Conservation (phyloP, 2,329 filamentous ascomycete species). For the Exophiala phaeomuriformis region DNA sequence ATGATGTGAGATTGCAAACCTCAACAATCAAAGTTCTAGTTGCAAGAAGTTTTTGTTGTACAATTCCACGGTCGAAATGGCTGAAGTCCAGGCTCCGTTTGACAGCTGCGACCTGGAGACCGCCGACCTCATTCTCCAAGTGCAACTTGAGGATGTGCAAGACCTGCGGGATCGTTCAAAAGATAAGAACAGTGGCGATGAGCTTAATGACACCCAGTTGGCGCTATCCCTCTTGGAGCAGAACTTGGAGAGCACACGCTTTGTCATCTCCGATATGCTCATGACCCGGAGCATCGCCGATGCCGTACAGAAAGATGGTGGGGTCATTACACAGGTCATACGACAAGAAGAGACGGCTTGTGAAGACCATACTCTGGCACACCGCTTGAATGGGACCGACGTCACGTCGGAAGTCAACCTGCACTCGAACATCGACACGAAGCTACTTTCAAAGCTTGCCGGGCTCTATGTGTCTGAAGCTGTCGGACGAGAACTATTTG, state of each 20-base stretch:
- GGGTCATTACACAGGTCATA: slow-evolving; percentile 1
- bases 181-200: slow-evolving; percentile 18
- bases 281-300: slow-evolving; percentile 27
- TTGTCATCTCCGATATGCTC: slow-evolving; percentile 15
- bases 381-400: neutral
- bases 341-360: slow-evolving; percentile 10
- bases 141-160: slow-evolving; percentile 25
- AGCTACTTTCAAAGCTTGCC: slow-evolving; percentile 5
- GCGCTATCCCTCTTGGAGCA: slow-evolving; percentile 19
- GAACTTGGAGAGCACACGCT: slow-evolving; percentile 11
- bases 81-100: neutral
- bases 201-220: slow-evolving; percentile 8
- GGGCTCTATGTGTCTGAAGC: slow-evolving; percentile 8
- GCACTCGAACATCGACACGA: slow-evolving; percentile 1
- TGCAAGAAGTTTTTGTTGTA: no score
- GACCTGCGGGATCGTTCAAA: slow-evolving; percentile 15
- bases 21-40: no score
- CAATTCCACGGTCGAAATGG: neutral
- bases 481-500: slow-evolving; percentile 1
- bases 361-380: slow-evolving; percentile 8
- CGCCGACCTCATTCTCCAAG: slow-evolving; percentile 22
- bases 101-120: slow-evolving; percentile 5
- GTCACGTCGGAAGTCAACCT: slow-evolving; percentile 3
- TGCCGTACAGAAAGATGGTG: slow-evolving; percentile 19
- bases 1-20: no score